Evolutionary conservation across 2,329 filamentous ascomycete species (phyloP).

Genomic region (Trichoderma citrinoviride): DNA sequence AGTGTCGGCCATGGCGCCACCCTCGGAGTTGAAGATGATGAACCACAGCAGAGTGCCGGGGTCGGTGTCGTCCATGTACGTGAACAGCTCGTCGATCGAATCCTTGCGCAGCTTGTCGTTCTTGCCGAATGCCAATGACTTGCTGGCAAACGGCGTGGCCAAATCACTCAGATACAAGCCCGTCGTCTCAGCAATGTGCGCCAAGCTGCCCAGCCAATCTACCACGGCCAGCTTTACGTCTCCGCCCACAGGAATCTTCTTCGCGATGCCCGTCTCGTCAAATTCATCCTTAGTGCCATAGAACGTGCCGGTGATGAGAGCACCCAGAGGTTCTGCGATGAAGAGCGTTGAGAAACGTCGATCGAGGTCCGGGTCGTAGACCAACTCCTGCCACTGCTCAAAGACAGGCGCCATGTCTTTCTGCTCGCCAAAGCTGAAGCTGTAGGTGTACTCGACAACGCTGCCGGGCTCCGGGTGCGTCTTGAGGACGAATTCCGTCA

Average conservation of each 20-base stretch:
- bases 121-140: slow-evolving; percentile 53
- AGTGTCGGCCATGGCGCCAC: slow-evolving; percentile 58
- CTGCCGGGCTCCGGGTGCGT: slow-evolving; percentile 55
- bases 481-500: slow-evolving; percentile 55
- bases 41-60: slow-evolving; percentile 57
- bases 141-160: slow-evolving; percentile 54
- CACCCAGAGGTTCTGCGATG: slow-evolving; percentile 51
- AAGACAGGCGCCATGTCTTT: slow-evolving; percentile 49
- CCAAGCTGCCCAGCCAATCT: slow-evolving; percentile 62
- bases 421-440: slow-evolving; percentile 48
- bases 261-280: slow-evolving; percentile 47
- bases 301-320: slow-evolving; percentile 58
- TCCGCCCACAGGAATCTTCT: slow-evolving; percentile 44
- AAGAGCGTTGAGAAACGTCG: slow-evolving; percentile 58
- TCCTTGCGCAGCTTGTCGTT: slow-evolving; percentile 47
- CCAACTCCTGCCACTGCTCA: slow-evolving; percentile 57
- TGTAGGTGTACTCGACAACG: slow-evolving; percentile 60
- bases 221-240: slow-evolving; percentile 48
- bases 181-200: slow-evolving; percentile 49
- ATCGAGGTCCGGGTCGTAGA: slow-evolving; percentile 53
- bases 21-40: slow-evolving; percentile 60
- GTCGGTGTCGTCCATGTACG: slow-evolving; percentile 49
- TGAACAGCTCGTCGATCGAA: slow-evolving; percentile 49
- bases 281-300: slow-evolving; percentile 60
- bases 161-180: slow-evolving; percentile 48